These are phyloP conservation scores for Orbilia oligospora DNA, from an alignment of 2,329 filamentous ascomycete genomes.

Conservation along the genomic window DNA sequence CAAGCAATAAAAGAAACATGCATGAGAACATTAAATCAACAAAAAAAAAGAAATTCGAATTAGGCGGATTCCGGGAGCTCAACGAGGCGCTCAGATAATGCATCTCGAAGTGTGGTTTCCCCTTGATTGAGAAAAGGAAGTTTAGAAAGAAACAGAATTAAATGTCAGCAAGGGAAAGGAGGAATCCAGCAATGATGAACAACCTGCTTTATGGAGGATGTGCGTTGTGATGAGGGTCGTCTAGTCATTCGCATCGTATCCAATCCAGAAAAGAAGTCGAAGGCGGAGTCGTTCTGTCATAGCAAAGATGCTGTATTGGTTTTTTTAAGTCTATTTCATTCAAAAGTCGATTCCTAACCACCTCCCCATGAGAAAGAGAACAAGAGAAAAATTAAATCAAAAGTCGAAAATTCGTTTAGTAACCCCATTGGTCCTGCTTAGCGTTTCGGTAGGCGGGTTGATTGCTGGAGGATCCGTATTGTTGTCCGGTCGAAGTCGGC, in stretches of 20 bases:
- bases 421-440: conserved; percentile 64
- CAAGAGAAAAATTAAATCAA: conserved; percentile 43
- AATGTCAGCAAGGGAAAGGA: conserved; percentile 49
- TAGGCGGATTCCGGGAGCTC: conserved; percentile 30
- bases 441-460: conserved; percentile 63
- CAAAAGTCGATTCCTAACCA: conserved; percentile 58
- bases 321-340: conserved; percentile 55
- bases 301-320: conserved; percentile 48
- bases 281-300: conserved; percentile 57
- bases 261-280: conserved; percentile 55
- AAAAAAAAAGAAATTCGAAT: conserved; percentile 42
- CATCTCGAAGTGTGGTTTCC: conserved; percentile 36
- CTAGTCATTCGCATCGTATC: conserved; percentile 59
- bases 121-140: conserved; percentile 32
- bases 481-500: conserved; percentile 54
- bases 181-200: conserved; percentile 58
- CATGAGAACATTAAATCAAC: conserved; percentile 54
- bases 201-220: conserved; percentile 56
- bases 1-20: conserved; percentile 49
- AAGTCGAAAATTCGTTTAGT: conserved; percentile 60
- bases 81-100: conserved; percentile 43
- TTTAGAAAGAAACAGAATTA: conserved; percentile 47
- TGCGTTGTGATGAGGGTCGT: conserved; percentile 45
- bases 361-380: conserved; percentile 48
- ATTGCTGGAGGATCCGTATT: conserved; percentile 60